Evolutionary conservation across 352 stramenopile species (phyloP).

Genomic region (Phytophthora lateralis): DNA sequence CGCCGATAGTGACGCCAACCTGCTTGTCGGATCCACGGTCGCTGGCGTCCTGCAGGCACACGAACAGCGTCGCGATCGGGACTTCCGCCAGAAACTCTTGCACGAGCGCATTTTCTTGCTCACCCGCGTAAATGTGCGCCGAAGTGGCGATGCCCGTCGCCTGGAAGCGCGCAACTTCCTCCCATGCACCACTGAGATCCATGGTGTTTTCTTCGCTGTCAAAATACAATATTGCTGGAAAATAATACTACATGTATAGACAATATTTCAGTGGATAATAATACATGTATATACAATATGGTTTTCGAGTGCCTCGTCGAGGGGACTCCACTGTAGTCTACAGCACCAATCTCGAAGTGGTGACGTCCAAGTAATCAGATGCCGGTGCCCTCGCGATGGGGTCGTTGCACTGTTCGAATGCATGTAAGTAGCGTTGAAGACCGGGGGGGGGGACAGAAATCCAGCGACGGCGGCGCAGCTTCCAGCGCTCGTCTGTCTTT

Average conservation of each 20-base stretch:
- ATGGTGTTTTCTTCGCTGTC: slow-evolving; percentile 20
- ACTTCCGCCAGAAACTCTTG: slow-evolving; percentile 70
- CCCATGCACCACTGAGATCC: slow-evolving; percentile 53
- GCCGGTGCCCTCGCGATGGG: background rate
- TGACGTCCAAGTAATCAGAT: background rate
- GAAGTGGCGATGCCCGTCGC: slow-evolving; percentile 61
- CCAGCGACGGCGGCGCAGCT: slow-evolving; percentile 9
- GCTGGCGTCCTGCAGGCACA: slow-evolving; percentile 80
- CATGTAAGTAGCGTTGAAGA: slow-evolving; percentile 11
- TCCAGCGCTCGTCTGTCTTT: slow-evolving; percentile 9
- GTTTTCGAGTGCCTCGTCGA: no score
- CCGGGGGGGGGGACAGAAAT: slow-evolving; percentile 42
- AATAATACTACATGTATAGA: no score
- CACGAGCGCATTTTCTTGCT: slow-evolving; percentile 60
- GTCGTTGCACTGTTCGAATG: slow-evolving; percentile 15
- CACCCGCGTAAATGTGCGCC: slow-evolving; percentile 39
- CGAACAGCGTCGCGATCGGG: slow-evolving; percentile 68
- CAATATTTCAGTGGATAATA: no score
- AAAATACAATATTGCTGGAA: no score
- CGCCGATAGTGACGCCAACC: slow-evolving; percentile 32
- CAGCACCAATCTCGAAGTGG: no score
- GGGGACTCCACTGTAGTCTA: no score
- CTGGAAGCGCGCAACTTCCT: slow-evolving; percentile 70
- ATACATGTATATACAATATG: no score
- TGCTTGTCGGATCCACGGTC: slow-evolving; percentile 62